Evolutionary conservation across 805 yeast species (phyloP), one percentile per base, ranked within the genome.

Genomic region (Ogataea dorogensis): DNA sequence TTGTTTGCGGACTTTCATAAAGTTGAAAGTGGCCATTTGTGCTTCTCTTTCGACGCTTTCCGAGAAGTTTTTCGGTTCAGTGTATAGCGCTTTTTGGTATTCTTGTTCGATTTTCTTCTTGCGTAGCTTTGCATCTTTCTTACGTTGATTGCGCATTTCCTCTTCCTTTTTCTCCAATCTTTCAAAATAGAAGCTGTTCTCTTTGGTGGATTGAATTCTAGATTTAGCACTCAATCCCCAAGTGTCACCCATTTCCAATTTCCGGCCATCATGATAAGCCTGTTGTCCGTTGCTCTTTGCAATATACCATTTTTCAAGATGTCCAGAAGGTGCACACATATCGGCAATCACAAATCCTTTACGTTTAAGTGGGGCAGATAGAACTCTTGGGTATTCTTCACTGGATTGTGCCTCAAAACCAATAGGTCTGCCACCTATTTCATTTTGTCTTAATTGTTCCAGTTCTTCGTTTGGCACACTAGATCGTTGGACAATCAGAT

Each of bases 261-360:
- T 91, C 37, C 97, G 71, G 0, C 96, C 96, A 64, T 93, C 98
- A 53, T 86, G 94, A 49, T 86, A 93, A 2, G 68, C 77, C 43
- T 77, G 82, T 43, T 77, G 77, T 5, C 86, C 84, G 36, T 75
- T 69, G 13, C 94, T 79, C 56, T 81, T 84, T 0, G 97, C 82
- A 2, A 93, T 74, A 11, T 80, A 80, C 96, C 97, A 88, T 41
- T 80, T 78, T 61, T 91, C 97, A 27, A 91, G 61, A 30, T 73
- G 71, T 1, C 96, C 96, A 10, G 81, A 71, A 0, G 89, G 75
- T 0, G 86, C 77, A 66, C 96, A 87, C 2, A 88, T 73, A 46
- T 79, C 84, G 58, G 89, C 68, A 16, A 77, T 66, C 12, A 91
- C 93, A 62, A 88, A 94, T 3, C 88, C 86, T 54, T 86, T 85